These are phyloP conservation scores for Eurotiales sp. DNA, from an alignment of 2,329 filamentous ascomycete species.

Conservation along the genomic window DNA sequence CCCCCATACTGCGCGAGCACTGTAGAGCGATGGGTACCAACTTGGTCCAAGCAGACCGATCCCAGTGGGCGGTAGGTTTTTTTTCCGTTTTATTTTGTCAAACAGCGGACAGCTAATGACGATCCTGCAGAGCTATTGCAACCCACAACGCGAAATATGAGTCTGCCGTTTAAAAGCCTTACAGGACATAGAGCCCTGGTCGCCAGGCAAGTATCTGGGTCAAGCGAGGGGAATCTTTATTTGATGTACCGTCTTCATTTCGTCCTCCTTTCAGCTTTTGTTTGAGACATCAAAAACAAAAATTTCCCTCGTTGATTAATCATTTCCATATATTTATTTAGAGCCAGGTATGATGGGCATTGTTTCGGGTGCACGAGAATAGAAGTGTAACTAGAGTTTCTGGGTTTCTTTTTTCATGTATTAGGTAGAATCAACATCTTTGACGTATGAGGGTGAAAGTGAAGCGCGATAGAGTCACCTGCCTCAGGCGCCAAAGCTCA, in stretches of 20 bases:
- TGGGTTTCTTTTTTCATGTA: neutral
- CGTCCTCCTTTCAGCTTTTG: neutral
- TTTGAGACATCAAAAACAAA: neutral
- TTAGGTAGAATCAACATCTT: neutral
- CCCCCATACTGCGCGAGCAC: constrained; percentile 85
- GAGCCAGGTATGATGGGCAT: neutral
- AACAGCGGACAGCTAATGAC: constrained; percentile 5
- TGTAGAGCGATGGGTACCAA: constrained; percentile 94
- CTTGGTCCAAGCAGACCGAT: constrained; percentile 94
- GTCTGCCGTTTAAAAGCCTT: constrained; percentile 32
- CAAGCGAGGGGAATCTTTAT: neutral
- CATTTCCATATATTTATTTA: neutral
- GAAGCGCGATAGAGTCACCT: no score
- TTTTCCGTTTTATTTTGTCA: neutral
- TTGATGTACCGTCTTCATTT: no score
- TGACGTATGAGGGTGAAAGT: no score
- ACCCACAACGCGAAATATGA: constrained; percentile 74
- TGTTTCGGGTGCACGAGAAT: neutral
- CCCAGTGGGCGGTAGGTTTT: constrained; percentile 76
- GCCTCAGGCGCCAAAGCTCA: neutral
- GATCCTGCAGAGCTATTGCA: constrained; percentile 61
- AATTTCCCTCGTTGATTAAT: neutral
- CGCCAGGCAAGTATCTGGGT: neutral
- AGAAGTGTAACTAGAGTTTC: neutral
- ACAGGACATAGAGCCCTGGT: neutral